These are phyloP conservation scores for Nothophaeocryptopus gaeumannii DNA, from an alignment of 2,329 filamentous ascomycete species.

Conservation along the genomic window DNA sequence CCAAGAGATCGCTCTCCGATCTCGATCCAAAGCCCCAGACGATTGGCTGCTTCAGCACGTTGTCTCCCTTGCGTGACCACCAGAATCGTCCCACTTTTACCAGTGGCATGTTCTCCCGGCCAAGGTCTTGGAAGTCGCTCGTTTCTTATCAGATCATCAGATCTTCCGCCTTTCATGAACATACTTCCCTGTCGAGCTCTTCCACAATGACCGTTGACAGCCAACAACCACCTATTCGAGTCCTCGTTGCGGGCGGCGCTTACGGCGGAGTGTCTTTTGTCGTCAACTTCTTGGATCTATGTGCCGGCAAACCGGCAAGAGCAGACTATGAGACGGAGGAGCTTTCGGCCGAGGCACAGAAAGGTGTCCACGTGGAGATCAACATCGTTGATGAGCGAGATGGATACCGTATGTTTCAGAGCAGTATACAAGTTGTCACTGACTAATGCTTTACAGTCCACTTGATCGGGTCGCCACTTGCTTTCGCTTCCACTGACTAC, in stretches of 20 bases:
- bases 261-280: constrained; percentile 19
- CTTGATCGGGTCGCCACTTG: constrained; percentile 71
- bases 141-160: constrained; percentile 6
- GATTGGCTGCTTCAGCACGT: no score
- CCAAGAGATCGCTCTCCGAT: no score
- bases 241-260: constrained; percentile 18
- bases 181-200: background rate
- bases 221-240: background rate
- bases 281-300: constrained; percentile 18
- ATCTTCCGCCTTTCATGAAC: background rate
- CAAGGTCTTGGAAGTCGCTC: background rate
- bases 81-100: constrained; percentile 2
- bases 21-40: no score
- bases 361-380: constrained; percentile 56
- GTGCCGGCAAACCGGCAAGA: constrained; percentile 8
- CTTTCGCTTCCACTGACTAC: constrained; percentile 62
- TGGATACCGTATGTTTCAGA: constrained; percentile 63
- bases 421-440: background rate
- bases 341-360: constrained; percentile 13
- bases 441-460: constrained; percentile 55
- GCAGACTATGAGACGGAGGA: constrained; percentile 9
- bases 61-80: background rate
- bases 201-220: background rate
- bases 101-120: background rate
- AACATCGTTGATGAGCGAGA: constrained; percentile 77